phyloP scores from a whole-genome alignment of 139 green algal species.

The Choricystis sp. region DNA sequence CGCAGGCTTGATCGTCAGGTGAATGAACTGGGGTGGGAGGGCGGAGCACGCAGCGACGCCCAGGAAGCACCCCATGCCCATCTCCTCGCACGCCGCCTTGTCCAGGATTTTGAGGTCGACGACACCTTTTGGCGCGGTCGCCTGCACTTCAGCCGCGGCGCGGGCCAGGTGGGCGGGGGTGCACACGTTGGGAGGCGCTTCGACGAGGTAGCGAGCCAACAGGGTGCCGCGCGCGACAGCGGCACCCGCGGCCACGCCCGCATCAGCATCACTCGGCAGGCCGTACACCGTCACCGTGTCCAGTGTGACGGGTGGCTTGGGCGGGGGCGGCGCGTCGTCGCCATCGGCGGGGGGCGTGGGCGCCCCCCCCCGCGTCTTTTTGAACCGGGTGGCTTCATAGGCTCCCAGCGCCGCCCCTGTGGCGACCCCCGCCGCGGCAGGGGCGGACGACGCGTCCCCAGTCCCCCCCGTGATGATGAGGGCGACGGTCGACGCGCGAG shows the following conservation, averaged over 20 bases:
- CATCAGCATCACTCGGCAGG: too few relatives aligned
- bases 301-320: too few relatives aligned
- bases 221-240: slow-evolving; percentile 26
- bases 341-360: too few relatives aligned
- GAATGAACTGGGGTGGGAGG: slow-evolving; percentile 88
- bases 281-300: too few relatives aligned
- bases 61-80: slow-evolving; percentile 90
- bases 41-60: slow-evolving; percentile 69
- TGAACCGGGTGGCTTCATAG: slow-evolving; percentile 82
- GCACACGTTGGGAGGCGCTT: slow-evolving; percentile 87
- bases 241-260: slow-evolving; percentile 3
- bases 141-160: slow-evolving; percentile 40
- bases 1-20: slow-evolving; percentile 67
- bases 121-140: slow-evolving; percentile 25
- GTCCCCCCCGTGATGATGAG: slow-evolving; percentile 19
- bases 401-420: slow-evolving; percentile 44
- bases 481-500: slow-evolving; percentile 26
- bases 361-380: slow-evolving; percentile 56
- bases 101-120: slow-evolving; percentile 59
- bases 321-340: too few relatives aligned
- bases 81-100: slow-evolving; percentile 64
- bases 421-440: slow-evolving; percentile 12
- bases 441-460: slow-evolving; percentile 1
- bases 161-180: slow-evolving; percentile 71
- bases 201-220: slow-evolving; percentile 69